Evolutionary conservation across 1,284 basidiomycete species (phyloP), one percentile per base, ranked within the genome.

Genomic region (Cutaneotrichosporon sp.): DNA sequence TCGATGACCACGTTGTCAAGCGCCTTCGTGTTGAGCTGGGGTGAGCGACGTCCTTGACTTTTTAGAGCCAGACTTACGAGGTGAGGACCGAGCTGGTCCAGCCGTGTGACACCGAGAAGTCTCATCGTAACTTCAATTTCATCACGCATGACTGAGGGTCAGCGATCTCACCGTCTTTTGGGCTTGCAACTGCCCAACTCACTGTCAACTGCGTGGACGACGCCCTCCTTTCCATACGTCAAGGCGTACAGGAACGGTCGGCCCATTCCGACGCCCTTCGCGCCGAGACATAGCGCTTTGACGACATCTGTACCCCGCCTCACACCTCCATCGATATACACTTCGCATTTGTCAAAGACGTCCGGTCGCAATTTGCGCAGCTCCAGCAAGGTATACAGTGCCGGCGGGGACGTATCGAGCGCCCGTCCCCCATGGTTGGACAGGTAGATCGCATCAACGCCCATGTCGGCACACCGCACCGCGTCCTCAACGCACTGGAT

Each of bases 61-160:
- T 7, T 11, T n/a, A 11, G 39, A 22, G 2, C 20, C 14, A 5
- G 22, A 61, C 67, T 46, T 46, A 72, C 68, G 38, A 74, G 52
- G 48, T 76, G 71, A 0, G 75, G 71, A 1, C 72, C 73, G 1
- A 75, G 66, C 55, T 76, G 67, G 46, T 65, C 62, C 11, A 94
- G 72, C 42, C 76, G 81, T n/a, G 79, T 80, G 16, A 84, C 88
- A 33, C 91, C 91, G 3, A 92, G 72, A 20, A 90, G 77, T 51
- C 82, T 78, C 88, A 96, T 90, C 0, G 82, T 84, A 3, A 83
- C 84, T 37, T 84, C 71, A 33, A 94, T 88, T 86, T 62, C 51
- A 10, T 33, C 24, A 20, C 54, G 37, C 25, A 44, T 20, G 29
- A 43, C 34, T 34, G 27, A 22, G n/a, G 3, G 47, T 43, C 43